phyloP scores from a whole-genome alignment of 2,329 filamentous ascomycete species.

The Ceratocystis variospora region DNA sequence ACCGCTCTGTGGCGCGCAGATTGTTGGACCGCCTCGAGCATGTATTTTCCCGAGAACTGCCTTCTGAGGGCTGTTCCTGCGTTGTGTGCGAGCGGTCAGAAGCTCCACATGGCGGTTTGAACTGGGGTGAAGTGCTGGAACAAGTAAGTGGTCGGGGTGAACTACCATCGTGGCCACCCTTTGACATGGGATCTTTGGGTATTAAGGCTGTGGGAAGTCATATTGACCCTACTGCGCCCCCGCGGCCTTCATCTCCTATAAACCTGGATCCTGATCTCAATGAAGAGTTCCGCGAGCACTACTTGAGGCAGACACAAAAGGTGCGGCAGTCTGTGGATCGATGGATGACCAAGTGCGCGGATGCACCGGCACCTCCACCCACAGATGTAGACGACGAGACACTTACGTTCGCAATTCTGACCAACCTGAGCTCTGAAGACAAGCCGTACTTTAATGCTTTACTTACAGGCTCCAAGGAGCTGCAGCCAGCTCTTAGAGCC shows the following conservation, averaged over 20 bases:
- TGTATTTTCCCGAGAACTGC: constrained; percentile 86
- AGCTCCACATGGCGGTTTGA: constrained; percentile 57
- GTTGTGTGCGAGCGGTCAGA: constrained; percentile 59
- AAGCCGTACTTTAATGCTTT: constrained; percentile 72
- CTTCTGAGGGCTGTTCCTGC: constrained; percentile 71
- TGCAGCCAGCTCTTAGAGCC: constrained; percentile 45
- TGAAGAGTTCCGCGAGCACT: constrained; percentile 85
- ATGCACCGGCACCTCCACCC: constrained; percentile 58
- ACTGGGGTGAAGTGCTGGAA: constrained; percentile 92
- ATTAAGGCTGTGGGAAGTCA: constrained; percentile 46
- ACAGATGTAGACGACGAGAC: constrained; percentile 92
- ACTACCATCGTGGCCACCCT: constrained; percentile 77
- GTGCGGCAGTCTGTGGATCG: constrained; percentile 81
- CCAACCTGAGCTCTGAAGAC: constrained; percentile 63
- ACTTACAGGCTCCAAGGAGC: constrained; percentile 45
- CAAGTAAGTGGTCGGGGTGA: constrained; percentile 80
- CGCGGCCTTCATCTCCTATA: constrained; percentile 45
- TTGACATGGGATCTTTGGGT: constrained; percentile 53
- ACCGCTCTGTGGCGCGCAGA: constrained; percentile 81
- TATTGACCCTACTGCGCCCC: constrained; percentile 44
- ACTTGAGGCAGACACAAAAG: constrained; percentile 81
- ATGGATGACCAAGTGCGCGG: constrained; percentile 73
- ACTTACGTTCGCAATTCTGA: constrained; percentile 82
- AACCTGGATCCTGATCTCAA: constrained; percentile 88
- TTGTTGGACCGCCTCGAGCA: constrained; percentile 82